Conservation (phyloP, 2,329 filamentous ascomycete genomes). For the Esteya vermicola region DNA sequence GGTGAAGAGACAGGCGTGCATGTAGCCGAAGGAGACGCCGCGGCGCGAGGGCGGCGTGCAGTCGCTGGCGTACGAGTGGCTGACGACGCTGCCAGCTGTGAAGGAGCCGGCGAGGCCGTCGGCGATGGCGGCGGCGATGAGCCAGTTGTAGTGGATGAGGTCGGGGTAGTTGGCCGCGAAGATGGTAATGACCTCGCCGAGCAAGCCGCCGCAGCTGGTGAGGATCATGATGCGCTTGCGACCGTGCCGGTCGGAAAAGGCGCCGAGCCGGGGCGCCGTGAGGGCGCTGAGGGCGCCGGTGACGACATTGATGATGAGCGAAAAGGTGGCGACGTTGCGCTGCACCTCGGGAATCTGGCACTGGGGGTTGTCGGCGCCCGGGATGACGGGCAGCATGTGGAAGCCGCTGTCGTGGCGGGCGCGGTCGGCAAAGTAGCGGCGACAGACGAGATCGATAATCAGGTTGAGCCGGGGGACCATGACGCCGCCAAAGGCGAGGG, state of each 20-base stretch:
- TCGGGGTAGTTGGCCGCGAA: conserved; percentile 64
- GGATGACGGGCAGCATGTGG: conserved; percentile 47
- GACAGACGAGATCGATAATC: conserved; percentile 72
- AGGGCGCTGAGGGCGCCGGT: conserved; percentile 68
- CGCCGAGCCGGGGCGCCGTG: conserved; percentile 68
- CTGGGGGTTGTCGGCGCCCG: conserved; percentile 59
- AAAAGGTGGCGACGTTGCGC: conserved; percentile 61
- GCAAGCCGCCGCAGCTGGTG: conserved; percentile 58
- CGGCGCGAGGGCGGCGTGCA: conserved; percentile 70
- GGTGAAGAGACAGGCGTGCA: conserved; percentile 77
- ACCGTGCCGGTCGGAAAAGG: conserved; percentile 76
- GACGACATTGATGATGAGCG: conserved; percentile 59
- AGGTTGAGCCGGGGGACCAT: conserved; percentile 80
- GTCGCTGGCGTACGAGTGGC: conserved; percentile 79
- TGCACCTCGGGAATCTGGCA: conserved; percentile 66
- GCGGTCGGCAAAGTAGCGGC: conserved; percentile 64
- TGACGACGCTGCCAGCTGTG: conserved; percentile 61
- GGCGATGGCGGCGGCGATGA: conserved; percentile 61
- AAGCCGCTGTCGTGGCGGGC: conserved; percentile 43
- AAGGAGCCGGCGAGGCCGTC: conserved; percentile 86
- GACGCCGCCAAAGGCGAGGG: conserved; percentile 72
- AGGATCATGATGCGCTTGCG: conserved; percentile 61
- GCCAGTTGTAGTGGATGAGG: conserved; percentile 58
- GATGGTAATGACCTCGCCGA: conserved; percentile 64
- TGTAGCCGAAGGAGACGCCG: conserved; percentile 73